Evolutionary conservation across 2,329 filamentous ascomycete species (phyloP), one percentile per base, ranked within the genome.

Genomic region (Nemania sp.): DNA sequence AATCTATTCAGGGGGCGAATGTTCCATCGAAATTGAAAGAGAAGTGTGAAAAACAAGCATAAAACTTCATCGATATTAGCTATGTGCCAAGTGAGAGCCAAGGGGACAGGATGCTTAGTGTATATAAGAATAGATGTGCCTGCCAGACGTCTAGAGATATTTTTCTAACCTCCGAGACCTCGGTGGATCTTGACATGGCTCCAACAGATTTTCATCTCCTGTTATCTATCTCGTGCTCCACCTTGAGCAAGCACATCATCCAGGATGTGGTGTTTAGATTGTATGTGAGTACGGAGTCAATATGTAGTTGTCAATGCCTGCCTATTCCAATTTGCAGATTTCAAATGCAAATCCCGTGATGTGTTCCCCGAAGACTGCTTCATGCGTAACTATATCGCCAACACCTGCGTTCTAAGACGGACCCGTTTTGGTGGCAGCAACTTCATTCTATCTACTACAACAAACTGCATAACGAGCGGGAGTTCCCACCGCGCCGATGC

Each of bases 1-100:
- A n/a, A n/a, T n/a, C n/a, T n/a, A n/a, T n/a, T n/a, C n/a, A n/a
- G n/a, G n/a, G n/a, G n/a, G n/a, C n/a, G n/a, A n/a, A n/a, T n/a
- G n/a, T n/a, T n/a, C n/a, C n/a, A n/a, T n/a, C n/a, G n/a, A n/a
- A n/a, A n/a, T n/a, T n/a, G n/a, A n/a, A n/a, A n/a, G n/a, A n/a
- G n/a, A n/a, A n/a, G n/a, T n/a, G n/a, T n/a, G n/a, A n/a, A n/a
- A n/a, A n/a, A n/a, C n/a, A n/a, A n/a, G n/a, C n/a, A n/a, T n/a
- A n/a, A n/a, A n/a, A n/a, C n/a, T n/a, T n/a, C n/a, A n/a, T n/a
- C n/a, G n/a, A n/a, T n/a, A n/a, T n/a, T n/a, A n/a, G 49, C 54
- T 54, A 41, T 63, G 64, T 38, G 65, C 65, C 55, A 64, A 67
- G 65, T 18, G 49, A 53, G n/a, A 56, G 66, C 61, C 65, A 67